phyloP scores from a whole-genome alignment of 2,329 filamentous ascomycete species.

The Aureobasidium leucospermi region DNA sequence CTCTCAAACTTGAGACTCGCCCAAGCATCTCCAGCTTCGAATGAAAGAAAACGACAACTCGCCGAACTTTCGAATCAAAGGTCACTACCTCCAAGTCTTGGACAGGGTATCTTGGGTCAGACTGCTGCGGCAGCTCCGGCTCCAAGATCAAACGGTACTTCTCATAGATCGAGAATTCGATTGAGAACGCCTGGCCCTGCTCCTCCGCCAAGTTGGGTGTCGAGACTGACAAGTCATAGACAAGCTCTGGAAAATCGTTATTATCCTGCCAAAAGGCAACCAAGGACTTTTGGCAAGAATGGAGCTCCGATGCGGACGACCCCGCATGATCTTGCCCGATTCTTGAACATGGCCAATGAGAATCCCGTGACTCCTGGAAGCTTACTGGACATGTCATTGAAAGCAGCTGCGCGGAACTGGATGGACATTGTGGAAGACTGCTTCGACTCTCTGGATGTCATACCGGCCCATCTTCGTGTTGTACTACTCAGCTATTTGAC shows the following conservation, averaged over 20 bases:
- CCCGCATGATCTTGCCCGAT: constrained; percentile 22
- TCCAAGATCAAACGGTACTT: constrained; percentile 31
- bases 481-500: constrained; percentile 50
- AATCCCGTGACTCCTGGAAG: constrained; percentile 25
- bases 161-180: constrained; percentile 24
- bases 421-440: constrained; percentile 50
- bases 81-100: constrained; percentile 38
- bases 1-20: constrained; percentile 40
- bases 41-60: constrained; percentile 35
- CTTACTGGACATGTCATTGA: constrained; percentile 45
- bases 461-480: constrained; percentile 47
- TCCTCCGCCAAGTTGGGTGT: constrained; percentile 39
- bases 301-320: constrained; percentile 20
- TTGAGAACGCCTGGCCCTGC: constrained; percentile 37
- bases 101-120: constrained; percentile 36
- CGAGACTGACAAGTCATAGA: constrained; percentile 20
- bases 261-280: not conserved
- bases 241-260: not conserved
- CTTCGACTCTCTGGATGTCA: constrained; percentile 43
- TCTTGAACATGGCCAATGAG: constrained; percentile 19
- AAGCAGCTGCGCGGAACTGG: constrained; percentile 51
- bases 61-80: constrained; percentile 34
- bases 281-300: constrained; percentile 11
- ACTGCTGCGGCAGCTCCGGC: constrained; percentile 39
- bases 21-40: constrained; percentile 31